phyloP scores from a whole-genome alignment of 495 filamentous ascomycete species.

The Aspergillus steynii region DNA sequence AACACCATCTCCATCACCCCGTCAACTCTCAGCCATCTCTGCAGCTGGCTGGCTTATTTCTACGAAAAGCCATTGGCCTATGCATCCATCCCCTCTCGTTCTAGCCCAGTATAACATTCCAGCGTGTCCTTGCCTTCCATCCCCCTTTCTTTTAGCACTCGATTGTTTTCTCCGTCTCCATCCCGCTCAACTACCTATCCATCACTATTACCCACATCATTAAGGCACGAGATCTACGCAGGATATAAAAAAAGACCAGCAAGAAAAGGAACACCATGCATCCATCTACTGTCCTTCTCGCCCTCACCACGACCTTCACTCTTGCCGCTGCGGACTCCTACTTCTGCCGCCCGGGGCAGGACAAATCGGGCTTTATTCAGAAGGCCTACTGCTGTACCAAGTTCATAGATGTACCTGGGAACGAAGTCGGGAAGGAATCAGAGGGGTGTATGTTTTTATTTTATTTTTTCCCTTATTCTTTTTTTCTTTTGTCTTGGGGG shows the following conservation, averaged over 20 bases:
- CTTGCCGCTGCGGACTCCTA: conserved; percentile 29
- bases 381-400: conserved; percentile 41
- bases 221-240: neutral
- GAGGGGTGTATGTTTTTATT: neutral
- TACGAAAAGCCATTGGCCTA: neutral
- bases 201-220: neutral
- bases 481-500: conserved; percentile 1
- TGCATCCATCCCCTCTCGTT: neutral
- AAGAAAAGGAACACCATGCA: conserved; percentile 31
- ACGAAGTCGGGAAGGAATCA: conserved; percentile 20
- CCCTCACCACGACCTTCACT: conserved; percentile 24
- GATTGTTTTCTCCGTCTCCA: neutral
- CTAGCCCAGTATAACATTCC: neutral
- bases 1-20: neutral
- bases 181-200: neutral
- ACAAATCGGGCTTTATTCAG: conserved; percentile 38
- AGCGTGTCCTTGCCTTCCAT: too few species aligned
- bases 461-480: neutral
- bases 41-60: too few species aligned
- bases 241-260: conserved; percentile 1
- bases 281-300: conserved; percentile 26
- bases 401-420: conserved; percentile 16
- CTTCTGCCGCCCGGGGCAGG: conserved; percentile 35
- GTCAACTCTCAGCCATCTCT: neutral
- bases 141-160: neutral